Percentiles rank a stretch among this genome's conserved stretches.
These are phyloP conservation scores for Begonia peltatifolia DNA, from an alignment of 306 rosid genomes.

Conservation along the genomic window DNA sequence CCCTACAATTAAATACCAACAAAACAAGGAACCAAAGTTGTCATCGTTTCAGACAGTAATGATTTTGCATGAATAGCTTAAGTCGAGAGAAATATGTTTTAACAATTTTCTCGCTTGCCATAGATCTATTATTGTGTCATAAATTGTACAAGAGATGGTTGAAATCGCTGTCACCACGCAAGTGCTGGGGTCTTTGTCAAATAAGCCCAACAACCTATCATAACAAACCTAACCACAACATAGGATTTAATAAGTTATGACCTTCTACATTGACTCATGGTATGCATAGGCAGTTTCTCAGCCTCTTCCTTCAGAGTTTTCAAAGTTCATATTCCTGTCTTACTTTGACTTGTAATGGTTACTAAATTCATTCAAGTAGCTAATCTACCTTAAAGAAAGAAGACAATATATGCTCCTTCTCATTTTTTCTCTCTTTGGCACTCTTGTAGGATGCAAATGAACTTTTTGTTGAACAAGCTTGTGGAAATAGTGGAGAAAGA, in stretches of 20 bases:
- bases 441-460: conserved; percentile 88
- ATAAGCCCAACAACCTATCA: no score
- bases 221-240: no score
- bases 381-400: neutral
- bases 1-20: no score
- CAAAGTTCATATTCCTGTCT: neutral
- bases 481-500: conserved; percentile 99
- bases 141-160: neutral
- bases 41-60: no score
- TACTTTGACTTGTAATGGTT: neutral
- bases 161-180: no score
- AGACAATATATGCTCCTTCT: conserved; percentile 8
- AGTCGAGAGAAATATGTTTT: neutral
- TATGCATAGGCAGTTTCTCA: no score
- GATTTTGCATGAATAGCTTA: neutral
- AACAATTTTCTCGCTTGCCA: no score
- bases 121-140: neutral
- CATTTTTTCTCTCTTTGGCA: conserved; percentile 9
- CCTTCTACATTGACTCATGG: no score
- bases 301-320: no score
- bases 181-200: no score
- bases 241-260: no score
- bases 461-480: conserved; percentile 92
- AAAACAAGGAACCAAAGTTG: no score
- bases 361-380: neutral